These are phyloP conservation scores for Collariella sp. DNA, from an alignment of 495 filamentous ascomycete species.

Conservation along the genomic window DNA sequence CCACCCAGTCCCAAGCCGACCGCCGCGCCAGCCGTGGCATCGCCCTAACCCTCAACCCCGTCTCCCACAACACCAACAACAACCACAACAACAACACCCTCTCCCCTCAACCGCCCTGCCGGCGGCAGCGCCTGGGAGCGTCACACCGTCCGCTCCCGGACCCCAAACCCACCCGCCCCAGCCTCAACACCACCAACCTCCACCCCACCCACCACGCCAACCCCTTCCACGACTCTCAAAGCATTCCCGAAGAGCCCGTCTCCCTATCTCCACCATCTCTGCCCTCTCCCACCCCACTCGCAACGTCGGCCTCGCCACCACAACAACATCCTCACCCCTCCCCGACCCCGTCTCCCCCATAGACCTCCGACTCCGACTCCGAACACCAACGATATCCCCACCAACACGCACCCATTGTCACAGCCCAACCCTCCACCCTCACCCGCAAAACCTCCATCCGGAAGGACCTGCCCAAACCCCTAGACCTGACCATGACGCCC, in stretches of 20 bases:
- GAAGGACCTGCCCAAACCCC: slow-evolving; percentile 35
- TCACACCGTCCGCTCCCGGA: slow-evolving; percentile 16
- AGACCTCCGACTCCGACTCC: slow-evolving; percentile 20
- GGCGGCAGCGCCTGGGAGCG: slow-evolving; percentile 38
- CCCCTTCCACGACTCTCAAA: slow-evolving; percentile 43
- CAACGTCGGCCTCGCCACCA: slow-evolving; percentile 26
- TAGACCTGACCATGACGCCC: slow-evolving; percentile 42
- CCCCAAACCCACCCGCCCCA: slow-evolving; percentile 36
- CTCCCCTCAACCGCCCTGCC: slow-evolving; percentile 20
- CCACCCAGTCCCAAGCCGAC: slow-evolving; percentile 18
- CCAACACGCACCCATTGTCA: slow-evolving; percentile 15
- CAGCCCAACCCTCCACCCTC: slow-evolving; percentile 32
- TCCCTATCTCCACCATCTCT: slow-evolving; percentile 28
- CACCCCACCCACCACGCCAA: too few relatives aligned
- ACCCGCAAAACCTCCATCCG: slow-evolving; percentile 39
- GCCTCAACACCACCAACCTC: slow-evolving; percentile 35
- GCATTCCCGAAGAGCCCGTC: slow-evolving; percentile 25
- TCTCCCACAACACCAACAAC: slow-evolving; percentile 21
- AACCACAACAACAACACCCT: slow-evolving; percentile 3
- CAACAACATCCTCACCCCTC: slow-evolving; percentile 22
- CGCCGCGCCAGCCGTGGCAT: slow-evolving; percentile 42
- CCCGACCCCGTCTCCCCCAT: slow-evolving; percentile 24
- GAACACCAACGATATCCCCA: slow-evolving; percentile 15
- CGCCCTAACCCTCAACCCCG: slow-evolving; percentile 33
- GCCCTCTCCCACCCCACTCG: slow-evolving; percentile 33